Evolutionary conservation across 2,329 filamentous ascomycete genomes (phyloP).

Genomic region (Pseudomassariella vexata): DNA sequence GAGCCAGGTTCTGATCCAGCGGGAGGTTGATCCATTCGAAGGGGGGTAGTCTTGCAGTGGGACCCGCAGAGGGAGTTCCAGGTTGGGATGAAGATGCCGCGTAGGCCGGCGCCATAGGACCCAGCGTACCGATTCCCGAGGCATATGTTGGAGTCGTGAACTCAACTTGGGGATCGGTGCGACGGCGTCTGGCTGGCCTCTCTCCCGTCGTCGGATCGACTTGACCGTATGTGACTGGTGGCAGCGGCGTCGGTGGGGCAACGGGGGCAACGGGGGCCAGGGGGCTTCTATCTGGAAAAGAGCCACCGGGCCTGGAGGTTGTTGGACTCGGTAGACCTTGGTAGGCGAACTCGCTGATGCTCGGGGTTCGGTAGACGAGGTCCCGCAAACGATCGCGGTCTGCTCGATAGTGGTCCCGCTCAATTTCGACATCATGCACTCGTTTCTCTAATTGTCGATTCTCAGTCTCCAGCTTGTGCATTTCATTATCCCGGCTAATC

Average conservation of each 20-base stretch:
- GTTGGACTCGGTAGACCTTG: constrained; percentile 47
- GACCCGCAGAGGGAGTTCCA: constrained; percentile 20
- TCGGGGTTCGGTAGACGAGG: constrained; percentile 55
- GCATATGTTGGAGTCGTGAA: constrained; percentile 33
- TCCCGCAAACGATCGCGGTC: constrained; percentile 68
- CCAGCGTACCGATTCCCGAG: constrained; percentile 30
- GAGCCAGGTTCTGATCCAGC: constrained; percentile 14
- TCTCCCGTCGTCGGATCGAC: constrained; percentile 39
- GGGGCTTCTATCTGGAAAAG: constrained; percentile 32
- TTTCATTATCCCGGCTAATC: constrained; percentile 62
- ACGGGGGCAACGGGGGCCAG: constrained; percentile 20
- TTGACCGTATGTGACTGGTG: constrained; percentile 25
- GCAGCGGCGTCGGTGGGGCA: constrained; percentile 12
- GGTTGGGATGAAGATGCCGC: constrained; percentile 23
- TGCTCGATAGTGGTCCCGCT: constrained; percentile 66
- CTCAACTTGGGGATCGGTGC: constrained; percentile 42
- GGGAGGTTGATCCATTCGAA: constrained; percentile 38
- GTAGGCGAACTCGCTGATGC: constrained; percentile 46
- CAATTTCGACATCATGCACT: constrained; percentile 48
- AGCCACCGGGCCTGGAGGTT: constrained; percentile 27
- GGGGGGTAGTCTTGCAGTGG: constrained; percentile 39
- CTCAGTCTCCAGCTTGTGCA: constrained; percentile 63
- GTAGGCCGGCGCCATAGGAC: constrained; percentile 33
- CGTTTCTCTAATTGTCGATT: constrained; percentile 57
- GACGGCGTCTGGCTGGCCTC: constrained; percentile 38